Percentiles rank a stretch among this genome's conserved stretches.
phyloP scores from a whole-genome alignment of 2,329 filamentous ascomycete genomes.

The Neoascochyta sp. region DNA sequence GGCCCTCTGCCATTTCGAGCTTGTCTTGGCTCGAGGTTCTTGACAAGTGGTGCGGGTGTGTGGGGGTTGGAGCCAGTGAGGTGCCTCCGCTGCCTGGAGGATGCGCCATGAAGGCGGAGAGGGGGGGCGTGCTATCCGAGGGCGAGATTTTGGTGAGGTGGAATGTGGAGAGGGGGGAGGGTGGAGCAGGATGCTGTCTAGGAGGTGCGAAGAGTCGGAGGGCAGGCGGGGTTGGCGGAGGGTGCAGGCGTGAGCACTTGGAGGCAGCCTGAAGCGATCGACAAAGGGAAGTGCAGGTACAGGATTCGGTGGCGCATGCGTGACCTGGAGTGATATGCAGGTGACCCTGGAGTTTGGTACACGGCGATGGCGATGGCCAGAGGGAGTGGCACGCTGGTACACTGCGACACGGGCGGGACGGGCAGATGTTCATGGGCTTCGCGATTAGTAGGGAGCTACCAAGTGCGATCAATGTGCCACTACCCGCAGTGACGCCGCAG shows the following conservation, averaged over 20 bases:
- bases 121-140: slow-evolving; percentile 6
- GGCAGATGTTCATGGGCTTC: too few species aligned
- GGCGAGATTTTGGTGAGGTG: too few species aligned
- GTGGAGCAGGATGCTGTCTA: too few species aligned
- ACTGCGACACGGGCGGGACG: too few species aligned
- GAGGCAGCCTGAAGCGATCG: slow-evolving; percentile 16
- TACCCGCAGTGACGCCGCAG: too few species aligned
- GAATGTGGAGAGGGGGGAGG: too few species aligned
- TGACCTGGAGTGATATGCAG: slow-evolving; percentile 23
- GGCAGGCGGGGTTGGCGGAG: too few species aligned
- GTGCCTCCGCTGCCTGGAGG: slow-evolving; percentile 33
- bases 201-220: too few species aligned
- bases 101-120: slow-evolving; percentile 23
- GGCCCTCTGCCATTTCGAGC: slow-evolving; percentile 48
- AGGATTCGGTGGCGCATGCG: slow-evolving; percentile 21
- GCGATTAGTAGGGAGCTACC: too few species aligned
- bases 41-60: slow-evolving; percentile 38
- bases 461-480: too few species aligned
- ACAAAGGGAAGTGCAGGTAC: slow-evolving; percentile 8
- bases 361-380: slow-evolving; percentile 8
- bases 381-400: slow-evolving; percentile 15
- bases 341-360: slow-evolving; percentile 15
- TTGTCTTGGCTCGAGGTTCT: slow-evolving; percentile 48
- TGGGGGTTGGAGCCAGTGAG: slow-evolving; percentile 36
- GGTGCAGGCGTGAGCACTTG: too few species aligned